Base-by-base conservation (phyloP, 257 asterid species). In the Solanum microdontum region DNA sequence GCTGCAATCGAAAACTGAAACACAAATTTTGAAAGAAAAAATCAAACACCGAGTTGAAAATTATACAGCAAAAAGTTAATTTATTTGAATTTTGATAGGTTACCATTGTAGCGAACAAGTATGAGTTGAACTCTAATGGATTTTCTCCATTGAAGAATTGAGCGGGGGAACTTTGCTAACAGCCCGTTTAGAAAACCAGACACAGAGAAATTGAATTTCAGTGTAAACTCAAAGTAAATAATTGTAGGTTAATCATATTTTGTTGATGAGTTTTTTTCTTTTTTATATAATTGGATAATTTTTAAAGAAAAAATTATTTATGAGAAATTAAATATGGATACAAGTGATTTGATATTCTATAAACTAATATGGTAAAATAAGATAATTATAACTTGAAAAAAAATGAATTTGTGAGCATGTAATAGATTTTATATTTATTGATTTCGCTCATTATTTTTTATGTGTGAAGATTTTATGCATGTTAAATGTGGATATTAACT, bases 1-100 rank as follows among this genome's bases (percentile, higher is more conserved):
- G 99, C 99, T 62, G 98, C 93, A 87, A 97, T 92, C 48, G 99
- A 95, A 82, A 96, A 97, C 99, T 97, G 96, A 79, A 90, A 91
- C 45, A 70, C 87, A 88, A 89, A 62, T 82, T 60, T 58, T 58
- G 86, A 51, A 51, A 68, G 68, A 73, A 34, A 34, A 1, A 36
- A 64, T 51, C 17, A 39, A 64, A 64, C 15, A 64, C 8, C 4
- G 4, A 45, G 28, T 45, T 80, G 85, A 80, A 80, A 14, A 77
- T 4, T 76, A 77, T 7, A 77, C n/a, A n/a, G 64, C n/a, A 33
- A 79, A 19, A 40, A 76, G 58, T 76, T 37, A n/a, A 76, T 23
- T 9, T 23, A 14, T 75, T 40, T 79, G 64, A 24, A 43, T 45
- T 26, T 80, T 76, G 11, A n/a, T 39, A 48, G 36, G 89, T 88